Base-by-base conservation (phyloP, 2,329 filamentous ascomycete genomes). In the Paramyrothecium sp. region DNA sequence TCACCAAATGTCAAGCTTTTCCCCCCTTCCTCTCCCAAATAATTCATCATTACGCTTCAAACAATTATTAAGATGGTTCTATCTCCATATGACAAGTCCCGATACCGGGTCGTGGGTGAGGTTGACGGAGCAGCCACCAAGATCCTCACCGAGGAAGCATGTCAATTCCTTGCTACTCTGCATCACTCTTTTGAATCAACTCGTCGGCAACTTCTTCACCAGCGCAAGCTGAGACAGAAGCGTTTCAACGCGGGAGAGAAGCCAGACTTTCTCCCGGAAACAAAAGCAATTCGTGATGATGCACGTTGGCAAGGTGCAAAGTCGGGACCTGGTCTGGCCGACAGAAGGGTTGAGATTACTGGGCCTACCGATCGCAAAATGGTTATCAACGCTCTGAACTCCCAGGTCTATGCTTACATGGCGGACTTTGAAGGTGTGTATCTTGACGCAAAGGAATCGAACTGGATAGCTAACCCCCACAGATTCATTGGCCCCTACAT, bases 351-450 rank as follows among this genome's bases (percentile, higher is more conserved):
- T 30, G 95, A 99, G 81, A 99, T 98, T 70, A 99, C 95, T 5
- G 95, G 95, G 8, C 95, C 95, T 1, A 97, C 93, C 7, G 95
- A 98, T 77, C 86, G 95, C 66, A 99, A 98, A 85, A 99, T 99
- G 95, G 92, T 98, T 51, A 91, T 98, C 61, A 99, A 99, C 74
- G 95, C 95, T 11, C 73, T 98, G 72, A 99, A 98, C 76, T 89
- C 94, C 51, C 86, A 98, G 69, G 95, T 98, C 21, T 98, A 90
- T 89, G 98, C 94, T 56, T 99, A 98, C 71, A 99, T 99, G 95
- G 95, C 95, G 51, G 95, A 99, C 77, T 96, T 99, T 65, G 95
- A 99, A 79, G 94, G 93, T 95, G 75, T 68, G 83, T 51, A 17
- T 49, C 38, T 48, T 49, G 38, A 23, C 21, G 51, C 49, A 13